Evolutionary conservation across 441 rosid genomes (phyloP).

Genomic region (Gossypium gossypioides): DNA sequence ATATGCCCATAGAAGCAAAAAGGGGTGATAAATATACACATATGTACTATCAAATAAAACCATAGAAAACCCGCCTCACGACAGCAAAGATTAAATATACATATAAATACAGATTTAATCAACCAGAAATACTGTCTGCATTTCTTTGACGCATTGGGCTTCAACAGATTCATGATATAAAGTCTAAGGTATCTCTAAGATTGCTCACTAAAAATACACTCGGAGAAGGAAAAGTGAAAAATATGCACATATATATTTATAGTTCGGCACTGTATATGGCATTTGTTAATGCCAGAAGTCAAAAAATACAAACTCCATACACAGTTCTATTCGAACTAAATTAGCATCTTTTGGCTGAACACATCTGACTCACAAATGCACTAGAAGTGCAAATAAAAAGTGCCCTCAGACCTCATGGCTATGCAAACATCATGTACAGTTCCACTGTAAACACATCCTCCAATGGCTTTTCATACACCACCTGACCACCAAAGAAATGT

Average conservation of each 20-base stretch:
- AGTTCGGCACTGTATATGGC: background rate
- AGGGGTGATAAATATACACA: background rate
- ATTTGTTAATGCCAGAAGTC: background rate
- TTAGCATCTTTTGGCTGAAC: background rate
- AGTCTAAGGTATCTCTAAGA: too few relatives aligned
- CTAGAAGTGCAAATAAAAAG: background rate
- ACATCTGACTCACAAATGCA: background rate
- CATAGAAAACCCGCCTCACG: background rate
- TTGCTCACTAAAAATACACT: background rate
- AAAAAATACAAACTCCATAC: background rate
- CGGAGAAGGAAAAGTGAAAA: background rate
- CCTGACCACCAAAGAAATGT: background rate
- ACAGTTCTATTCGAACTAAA: background rate
- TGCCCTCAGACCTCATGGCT: constrained; percentile 17
- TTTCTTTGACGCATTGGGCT: background rate
- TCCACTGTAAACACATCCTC: background rate
- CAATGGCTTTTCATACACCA: constrained; percentile 11
- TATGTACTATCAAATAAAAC: background rate
- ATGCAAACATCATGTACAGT: background rate
- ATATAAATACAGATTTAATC: background rate
- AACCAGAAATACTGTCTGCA: background rate
- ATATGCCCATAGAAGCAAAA: background rate
- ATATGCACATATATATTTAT: background rate
- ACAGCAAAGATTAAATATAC: background rate
- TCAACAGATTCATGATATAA: background rate